phyloP scores from a whole-genome alignment of 1,284 basidiomycete species.

The Termitomyces sp. region DNA sequence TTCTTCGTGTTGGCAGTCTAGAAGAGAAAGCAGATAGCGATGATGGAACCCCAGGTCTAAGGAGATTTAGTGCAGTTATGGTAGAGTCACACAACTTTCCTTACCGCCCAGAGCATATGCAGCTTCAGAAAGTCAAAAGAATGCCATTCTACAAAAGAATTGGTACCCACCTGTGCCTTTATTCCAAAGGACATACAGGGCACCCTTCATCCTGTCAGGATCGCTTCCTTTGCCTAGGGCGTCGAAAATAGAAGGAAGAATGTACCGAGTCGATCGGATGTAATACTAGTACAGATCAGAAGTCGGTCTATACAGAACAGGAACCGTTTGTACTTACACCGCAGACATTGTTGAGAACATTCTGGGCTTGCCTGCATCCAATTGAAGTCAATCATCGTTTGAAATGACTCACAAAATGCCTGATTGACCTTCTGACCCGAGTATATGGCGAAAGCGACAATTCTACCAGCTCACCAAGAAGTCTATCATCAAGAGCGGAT shows the following conservation, averaged over 20 bases:
- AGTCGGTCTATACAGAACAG: conserved; percentile 4
- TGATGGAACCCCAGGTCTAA: conserved; percentile 67
- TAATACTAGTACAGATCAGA: conserved; percentile 52
- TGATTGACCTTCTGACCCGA: conserved; percentile 61
- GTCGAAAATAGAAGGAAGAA: conserved; percentile 69
- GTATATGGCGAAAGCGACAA: conserved; percentile 85
- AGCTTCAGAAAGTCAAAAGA: conserved; percentile 32
- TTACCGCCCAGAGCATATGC: conserved; percentile 61
- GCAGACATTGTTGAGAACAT: conserved; percentile 62
- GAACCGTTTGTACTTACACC: conserved; percentile 41
- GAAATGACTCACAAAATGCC: conserved; percentile 1
- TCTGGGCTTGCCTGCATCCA: conserved; percentile 61
- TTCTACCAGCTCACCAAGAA: conserved; percentile 77
- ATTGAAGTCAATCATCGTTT: not conserved
- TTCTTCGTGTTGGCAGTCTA: conserved; percentile 88
- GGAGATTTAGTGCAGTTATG: conserved; percentile 2
- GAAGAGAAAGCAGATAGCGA: conserved; percentile 64
- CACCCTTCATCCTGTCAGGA: conserved; percentile 94
- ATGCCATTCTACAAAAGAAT: conserved; percentile 4
- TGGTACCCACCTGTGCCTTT: conserved; percentile 58
- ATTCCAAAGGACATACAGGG: conserved; percentile 82
- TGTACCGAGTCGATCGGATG: conserved; percentile 74
- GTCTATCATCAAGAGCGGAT: conserved; percentile 73
- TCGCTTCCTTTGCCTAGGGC: conserved; percentile 73
- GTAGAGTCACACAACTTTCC: conserved; percentile 15